Evolutionary conservation across 805 yeast species (phyloP), one percentile per base, ranked within the genome.

Genomic region (Diddensiella santjacobensis): DNA sequence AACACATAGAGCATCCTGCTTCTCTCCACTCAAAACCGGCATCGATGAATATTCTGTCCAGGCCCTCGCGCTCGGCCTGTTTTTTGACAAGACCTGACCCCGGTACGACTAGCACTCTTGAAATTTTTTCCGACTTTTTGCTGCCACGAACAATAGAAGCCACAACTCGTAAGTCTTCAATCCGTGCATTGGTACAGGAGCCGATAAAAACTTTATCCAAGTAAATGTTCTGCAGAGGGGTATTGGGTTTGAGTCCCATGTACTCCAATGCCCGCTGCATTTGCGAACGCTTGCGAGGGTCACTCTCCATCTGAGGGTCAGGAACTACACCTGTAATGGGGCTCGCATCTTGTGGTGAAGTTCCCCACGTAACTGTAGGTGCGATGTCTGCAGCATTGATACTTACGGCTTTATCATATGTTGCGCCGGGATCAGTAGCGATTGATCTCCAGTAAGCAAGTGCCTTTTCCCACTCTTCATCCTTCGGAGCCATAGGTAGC

Each of bases 11-110:
- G 72, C 99, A 91, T 53, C 99, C 99, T 55, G 99, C 97, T 73
- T 91, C 99, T 74, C 98, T 85, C 99, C 99, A 91, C 59, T 86
- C 90, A 64, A 91, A 91, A 17, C 96, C 97, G 40, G 98, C 97
- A 40, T 79, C 87, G 61, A 73, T 79, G 64, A 91, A 91, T 50
- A 93, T 78, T 71, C 86, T 85, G 68, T 91, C 91, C 50, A 91
- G 77, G 44, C 98, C 98, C 73, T 91, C 98, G 54, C 71, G 74
- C 72, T 91, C 98, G 47, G 98, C 98, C 71, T 87, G 93, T 50
- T 74, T 72, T 71, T 90, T 91, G 57, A 93, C 91, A 54, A 91
- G 75, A 57, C 99, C 98, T 17, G 97, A 90, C 50, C 99, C 99
- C 45, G 99, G 99, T 40, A 91, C 99, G 48, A 91, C 87, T 72